A percentile compares a stretch with the other conserved stretches of the same genome.
These are phyloP conservation scores for Flaveria robusta DNA, from an alignment of 129 eudicot genomes.

Conservation along the genomic window DNA sequence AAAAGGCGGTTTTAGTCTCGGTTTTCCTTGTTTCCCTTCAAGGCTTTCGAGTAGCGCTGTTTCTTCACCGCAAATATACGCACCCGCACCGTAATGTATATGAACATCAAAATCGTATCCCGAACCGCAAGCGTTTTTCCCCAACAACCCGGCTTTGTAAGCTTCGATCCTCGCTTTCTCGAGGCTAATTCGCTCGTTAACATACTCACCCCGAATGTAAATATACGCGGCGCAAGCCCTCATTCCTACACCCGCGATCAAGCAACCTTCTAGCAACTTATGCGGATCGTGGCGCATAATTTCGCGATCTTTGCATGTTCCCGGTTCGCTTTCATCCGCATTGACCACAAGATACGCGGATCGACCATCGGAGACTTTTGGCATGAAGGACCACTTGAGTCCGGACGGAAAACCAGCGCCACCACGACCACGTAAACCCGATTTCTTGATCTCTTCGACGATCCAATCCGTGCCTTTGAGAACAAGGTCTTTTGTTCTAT, in stretches of 20 bases:
- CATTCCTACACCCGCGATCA: slow-evolving; percentile 89
- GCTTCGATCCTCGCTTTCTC: slow-evolving; percentile 80
- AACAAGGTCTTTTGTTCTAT: slow-evolving; percentile 78
- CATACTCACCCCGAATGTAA: slow-evolving; percentile 87
- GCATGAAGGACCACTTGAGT: slow-evolving; percentile 95
- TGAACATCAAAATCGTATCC: slow-evolving; percentile 88
- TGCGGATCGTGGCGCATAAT: slow-evolving; percentile 93
- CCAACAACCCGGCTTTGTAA: slow-evolving; percentile 69
- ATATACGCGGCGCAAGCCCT: slow-evolving; percentile 81
- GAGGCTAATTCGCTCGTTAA: slow-evolving; percentile 67
- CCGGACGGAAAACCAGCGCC: slow-evolving; percentile 97
- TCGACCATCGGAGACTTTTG: slow-evolving; percentile 77
- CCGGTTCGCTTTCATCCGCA: slow-evolving; percentile 96
- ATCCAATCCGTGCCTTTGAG: slow-evolving; percentile 89
- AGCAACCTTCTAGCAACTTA: slow-evolving; percentile 77
- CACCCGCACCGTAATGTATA: slow-evolving; percentile 89
- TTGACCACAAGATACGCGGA: slow-evolving; percentile 84
- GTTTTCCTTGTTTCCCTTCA: slow-evolving; percentile 91
- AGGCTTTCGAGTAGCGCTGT: slow-evolving; percentile 88
- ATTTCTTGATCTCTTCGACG: slow-evolving; percentile 78
- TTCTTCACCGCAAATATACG: slow-evolving; percentile 93
- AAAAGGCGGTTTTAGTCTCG: slow-evolving; percentile 88
- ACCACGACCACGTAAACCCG: slow-evolving; percentile 95
- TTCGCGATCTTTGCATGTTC: slow-evolving; percentile 88
- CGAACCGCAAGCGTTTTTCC: slow-evolving; percentile 82